Evolutionary conservation across 176 grass and related monocot species (phyloP).

Genomic region (Tillandsia fasciculata): DNA sequence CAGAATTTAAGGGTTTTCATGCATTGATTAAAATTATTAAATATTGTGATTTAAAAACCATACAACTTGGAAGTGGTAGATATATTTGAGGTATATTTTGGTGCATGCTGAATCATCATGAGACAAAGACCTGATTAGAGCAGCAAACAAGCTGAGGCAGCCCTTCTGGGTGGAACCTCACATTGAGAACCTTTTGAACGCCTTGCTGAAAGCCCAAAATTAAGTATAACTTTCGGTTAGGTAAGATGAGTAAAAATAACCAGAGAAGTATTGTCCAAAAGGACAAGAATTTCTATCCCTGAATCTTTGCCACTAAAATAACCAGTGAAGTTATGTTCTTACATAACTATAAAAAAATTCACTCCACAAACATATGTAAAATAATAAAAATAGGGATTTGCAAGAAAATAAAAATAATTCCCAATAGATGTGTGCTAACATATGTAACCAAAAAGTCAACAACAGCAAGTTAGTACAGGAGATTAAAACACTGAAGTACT

Average conservation of each 20-base stretch:
- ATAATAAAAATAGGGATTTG: too few species aligned
- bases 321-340: too few species aligned
- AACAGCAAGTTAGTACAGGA: background rate
- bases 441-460: background rate
- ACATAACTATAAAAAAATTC: too few species aligned
- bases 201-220: slow-evolving; percentile 52
- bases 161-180: slow-evolving; percentile 95
- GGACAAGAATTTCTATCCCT: slow-evolving; percentile 1
- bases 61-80: slow-evolving; percentile 13
- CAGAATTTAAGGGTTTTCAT: background rate
- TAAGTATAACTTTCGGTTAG: background rate
- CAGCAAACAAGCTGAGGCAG: slow-evolving; percentile 89
- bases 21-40: background rate
- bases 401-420: too few species aligned
- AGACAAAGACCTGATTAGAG: slow-evolving; percentile 70
- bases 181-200: slow-evolving; percentile 85
- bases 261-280: slow-evolving; percentile 7
- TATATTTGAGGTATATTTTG: background rate
- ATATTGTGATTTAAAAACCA: background rate
- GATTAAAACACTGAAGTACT: background rate
- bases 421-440: background rate
- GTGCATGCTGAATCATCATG: background rate
- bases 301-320: too few species aligned
- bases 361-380: too few species aligned
- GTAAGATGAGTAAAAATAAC: background rate